These are phyloP conservation scores for Avena insularis DNA, from an alignment of 176 grass and related monocot genomes.

Conservation along the genomic window DNA sequence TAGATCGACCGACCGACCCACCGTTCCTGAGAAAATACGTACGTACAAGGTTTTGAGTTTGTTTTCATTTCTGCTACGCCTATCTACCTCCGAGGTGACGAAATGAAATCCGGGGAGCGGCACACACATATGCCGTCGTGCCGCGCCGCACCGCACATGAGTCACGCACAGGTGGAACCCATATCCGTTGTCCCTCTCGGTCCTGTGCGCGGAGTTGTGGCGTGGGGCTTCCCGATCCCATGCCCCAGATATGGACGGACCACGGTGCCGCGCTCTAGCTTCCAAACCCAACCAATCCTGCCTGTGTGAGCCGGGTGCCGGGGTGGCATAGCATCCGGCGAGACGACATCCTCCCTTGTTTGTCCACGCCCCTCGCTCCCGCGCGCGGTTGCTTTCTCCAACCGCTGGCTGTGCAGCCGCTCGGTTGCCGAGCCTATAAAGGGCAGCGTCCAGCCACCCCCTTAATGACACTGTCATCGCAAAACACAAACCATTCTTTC, in stretches of 20 bases:
- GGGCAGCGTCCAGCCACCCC: neutral
- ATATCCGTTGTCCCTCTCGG: neutral
- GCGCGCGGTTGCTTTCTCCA: conserved; percentile 46
- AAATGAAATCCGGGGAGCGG: neutral
- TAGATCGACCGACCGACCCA: neutral
- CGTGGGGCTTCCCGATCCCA: neutral
- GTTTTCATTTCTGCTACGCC: neutral
- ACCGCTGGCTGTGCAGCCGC: conserved; percentile 21
- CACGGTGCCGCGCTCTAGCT: neutral
- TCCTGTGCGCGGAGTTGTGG: too few relatives aligned
- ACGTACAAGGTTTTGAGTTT: neutral
- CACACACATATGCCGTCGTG: neutral
- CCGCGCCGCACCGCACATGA: neutral
- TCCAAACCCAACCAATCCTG: conserved; percentile 12
- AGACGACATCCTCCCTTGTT: neutral
- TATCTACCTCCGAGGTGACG: neutral
- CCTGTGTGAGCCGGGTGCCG: neutral
- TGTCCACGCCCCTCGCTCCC: neutral
- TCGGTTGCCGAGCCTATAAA: conserved; percentile 43
- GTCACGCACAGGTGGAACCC: neutral
- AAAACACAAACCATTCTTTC: neutral
- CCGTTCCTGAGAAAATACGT: neutral
- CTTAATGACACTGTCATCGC: conserved; percentile 47
- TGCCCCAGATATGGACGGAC: conserved; percentile 21
- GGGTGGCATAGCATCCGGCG: neutral